Conservation (phyloP, 2,329 filamentous ascomycete species). For the Elsinoe batatas region DNA sequence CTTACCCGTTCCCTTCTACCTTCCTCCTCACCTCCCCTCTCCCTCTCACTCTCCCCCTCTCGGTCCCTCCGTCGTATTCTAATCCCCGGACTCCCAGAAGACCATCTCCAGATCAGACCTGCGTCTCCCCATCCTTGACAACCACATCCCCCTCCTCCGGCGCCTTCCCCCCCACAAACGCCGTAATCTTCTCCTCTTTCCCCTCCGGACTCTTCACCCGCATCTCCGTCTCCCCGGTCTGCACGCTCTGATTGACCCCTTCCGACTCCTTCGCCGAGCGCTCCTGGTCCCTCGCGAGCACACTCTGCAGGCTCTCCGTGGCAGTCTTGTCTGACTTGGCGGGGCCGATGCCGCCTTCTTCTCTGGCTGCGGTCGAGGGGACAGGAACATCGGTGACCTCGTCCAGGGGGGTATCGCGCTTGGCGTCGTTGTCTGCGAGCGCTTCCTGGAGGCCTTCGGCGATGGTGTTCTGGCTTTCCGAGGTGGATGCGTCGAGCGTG, state of each 20-base stretch:
- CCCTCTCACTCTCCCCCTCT: too few species aligned
- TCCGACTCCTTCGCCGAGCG: slow-evolving; percentile 14
- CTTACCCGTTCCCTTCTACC: too few species aligned
- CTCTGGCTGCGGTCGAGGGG: background rate
- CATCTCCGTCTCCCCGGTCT: slow-evolving; percentile 23
- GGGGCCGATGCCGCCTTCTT: slow-evolving; percentile 2
- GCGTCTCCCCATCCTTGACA: slow-evolving; percentile 20
- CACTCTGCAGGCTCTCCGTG: background rate
- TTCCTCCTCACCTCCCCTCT: background rate
- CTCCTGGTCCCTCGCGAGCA: background rate
- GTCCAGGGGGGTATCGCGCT: background rate
- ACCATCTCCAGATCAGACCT: background rate
- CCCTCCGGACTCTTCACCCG: slow-evolving; percentile 19
- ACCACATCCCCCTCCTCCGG: slow-evolving; percentile 26
- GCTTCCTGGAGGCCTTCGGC: slow-evolving; percentile 16
- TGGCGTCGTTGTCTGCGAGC: slow-evolving; percentile 11
- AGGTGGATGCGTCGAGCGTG: slow-evolving; percentile 13
- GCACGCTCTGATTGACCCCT: slow-evolving; percentile 17
- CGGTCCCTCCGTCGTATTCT: too few species aligned
- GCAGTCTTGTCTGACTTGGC: slow-evolving; percentile 5
- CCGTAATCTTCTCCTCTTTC: slow-evolving; percentile 22
- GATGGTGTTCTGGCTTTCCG: slow-evolving; percentile 16
- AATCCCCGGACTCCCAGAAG: background rate
- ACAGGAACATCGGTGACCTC: background rate
- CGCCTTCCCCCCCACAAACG: slow-evolving; percentile 24